Base-by-base conservation (phyloP, 2,329 filamentous ascomycete species). In the Metarhizium brunneum region DNA sequence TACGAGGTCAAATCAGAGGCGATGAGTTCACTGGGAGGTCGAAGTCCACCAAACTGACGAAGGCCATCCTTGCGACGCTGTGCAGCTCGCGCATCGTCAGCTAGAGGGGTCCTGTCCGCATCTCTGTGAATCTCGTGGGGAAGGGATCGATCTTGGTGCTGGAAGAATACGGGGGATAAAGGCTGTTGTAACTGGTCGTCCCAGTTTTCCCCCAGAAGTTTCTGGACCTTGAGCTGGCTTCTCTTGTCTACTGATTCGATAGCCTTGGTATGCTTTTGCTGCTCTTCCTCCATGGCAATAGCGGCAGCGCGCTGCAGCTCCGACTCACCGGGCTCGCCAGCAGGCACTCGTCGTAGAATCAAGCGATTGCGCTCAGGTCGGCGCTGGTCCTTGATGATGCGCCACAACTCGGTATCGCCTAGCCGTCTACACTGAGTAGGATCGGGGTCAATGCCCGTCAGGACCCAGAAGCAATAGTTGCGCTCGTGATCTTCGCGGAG, bases 401-500 rank as follows among this genome's bases (percentile, higher is more conserved):
- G 85, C 80, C 94, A 88, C 11, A 99, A 76, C 68, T 99, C 94
- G 4, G 84, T 86, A 65, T 99, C 94, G 38, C 86, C 86, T 43
- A 97, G 78, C 52, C 89, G 85, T 58, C 91, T 85, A 68, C 90
- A 95, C 66, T 91, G 85, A 52, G 80, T 82, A 35, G 90, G 87
- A 62, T 94, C 87, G 2, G 92, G 86, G 50, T 96, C 90, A 43
- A 90, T 76, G 52, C 92, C 92, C 61, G 90, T 86, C 57, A 97
- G 78, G 1, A 96, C 87, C 77, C 94, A 97, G 74, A 99, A 97
- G 75, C 92, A 96, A 73, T 96, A 97, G 66, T 95, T 96, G 64
- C 91, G 84, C 68, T 94, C 88, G 65, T 96, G 91, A 59, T 92
- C 89, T 66, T 96, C 91, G 25, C 91, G 88, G 35, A 96, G 80